phyloP scores from a whole-genome alignment of 345 rosid species.

The Salix caprea region DNA sequence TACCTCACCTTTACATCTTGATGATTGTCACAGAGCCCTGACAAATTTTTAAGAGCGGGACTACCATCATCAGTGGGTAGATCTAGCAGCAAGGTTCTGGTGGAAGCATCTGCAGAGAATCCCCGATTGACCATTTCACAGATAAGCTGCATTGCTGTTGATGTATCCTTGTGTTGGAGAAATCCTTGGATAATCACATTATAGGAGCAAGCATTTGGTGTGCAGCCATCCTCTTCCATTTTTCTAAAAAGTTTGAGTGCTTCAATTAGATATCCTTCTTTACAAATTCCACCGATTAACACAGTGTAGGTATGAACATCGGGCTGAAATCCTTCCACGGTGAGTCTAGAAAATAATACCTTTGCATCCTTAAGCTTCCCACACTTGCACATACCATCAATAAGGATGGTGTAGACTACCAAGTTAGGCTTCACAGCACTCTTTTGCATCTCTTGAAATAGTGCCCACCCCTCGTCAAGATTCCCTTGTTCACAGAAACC shows the following conservation, averaged over 20 bases:
- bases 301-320: slow-evolving; percentile 25
- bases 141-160: background rate
- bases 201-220: background rate
- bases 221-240: slow-evolving; percentile 5
- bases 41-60: no score
- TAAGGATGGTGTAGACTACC: background rate
- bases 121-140: background rate
- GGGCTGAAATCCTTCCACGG: slow-evolving; percentile 23
- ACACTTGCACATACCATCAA: background rate
- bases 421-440: background rate
- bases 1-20: no score
- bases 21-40: no score
- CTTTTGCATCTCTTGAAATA: background rate
- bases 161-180: background rate
- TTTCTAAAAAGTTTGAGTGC: background rate
- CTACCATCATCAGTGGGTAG: no score
- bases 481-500: background rate
- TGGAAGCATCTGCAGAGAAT: no score
- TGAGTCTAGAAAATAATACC: slow-evolving; percentile 11
- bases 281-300: slow-evolving; percentile 27
- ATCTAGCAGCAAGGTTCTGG: no score
- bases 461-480: background rate
- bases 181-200: background rate
- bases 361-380: background rate
- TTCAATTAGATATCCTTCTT: background rate